These are phyloP conservation scores for Zygnema circumcarinatum DNA, from an alignment of 139 green algal genomes.

Conservation along the genomic window DNA sequence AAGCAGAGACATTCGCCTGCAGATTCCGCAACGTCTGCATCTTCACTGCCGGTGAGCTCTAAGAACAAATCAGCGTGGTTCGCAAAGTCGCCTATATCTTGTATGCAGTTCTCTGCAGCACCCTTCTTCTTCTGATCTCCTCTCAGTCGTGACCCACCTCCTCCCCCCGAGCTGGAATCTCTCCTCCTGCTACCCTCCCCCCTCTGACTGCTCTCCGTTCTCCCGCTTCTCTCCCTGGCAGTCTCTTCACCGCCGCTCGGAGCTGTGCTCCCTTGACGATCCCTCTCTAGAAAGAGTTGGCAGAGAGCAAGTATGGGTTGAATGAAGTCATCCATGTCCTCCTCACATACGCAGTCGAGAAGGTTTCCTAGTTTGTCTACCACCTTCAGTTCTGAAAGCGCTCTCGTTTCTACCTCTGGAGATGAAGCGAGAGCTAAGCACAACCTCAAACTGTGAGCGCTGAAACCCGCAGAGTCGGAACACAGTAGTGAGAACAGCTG, in stretches of 20 bases:
- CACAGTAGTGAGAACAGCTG: conserved; percentile 85
- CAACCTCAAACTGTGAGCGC: conserved; percentile 90
- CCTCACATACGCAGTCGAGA: conserved; percentile 34
- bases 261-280: conserved; percentile 31
- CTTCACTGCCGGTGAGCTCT: conserved; percentile 18
- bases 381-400: conserved; percentile 54
- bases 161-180: not conserved
- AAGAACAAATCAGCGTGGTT: conserved; percentile 27
- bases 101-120: not conserved
- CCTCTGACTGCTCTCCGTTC: not conserved
- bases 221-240: not conserved
- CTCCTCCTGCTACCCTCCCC: not conserved
- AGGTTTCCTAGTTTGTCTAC: conserved; percentile 59
- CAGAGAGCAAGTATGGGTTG: conserved; percentile 42
- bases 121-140: not conserved
- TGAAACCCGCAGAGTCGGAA: conserved; percentile 87
- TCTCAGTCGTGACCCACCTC: not conserved
- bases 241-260: not conserved
- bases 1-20: conserved; percentile 33
- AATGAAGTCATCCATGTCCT: conserved; percentile 46
- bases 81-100: conserved; percentile 36
- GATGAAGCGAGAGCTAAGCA: conserved; percentile 75
- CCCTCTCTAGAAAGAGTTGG: conserved; percentile 21
- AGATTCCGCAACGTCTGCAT: conserved; percentile 23
- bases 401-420: conserved; percentile 34